Evolutionary conservation across 2,329 filamentous ascomycete species (phyloP).

Genomic region (Fusarium oligoseptatum): DNA sequence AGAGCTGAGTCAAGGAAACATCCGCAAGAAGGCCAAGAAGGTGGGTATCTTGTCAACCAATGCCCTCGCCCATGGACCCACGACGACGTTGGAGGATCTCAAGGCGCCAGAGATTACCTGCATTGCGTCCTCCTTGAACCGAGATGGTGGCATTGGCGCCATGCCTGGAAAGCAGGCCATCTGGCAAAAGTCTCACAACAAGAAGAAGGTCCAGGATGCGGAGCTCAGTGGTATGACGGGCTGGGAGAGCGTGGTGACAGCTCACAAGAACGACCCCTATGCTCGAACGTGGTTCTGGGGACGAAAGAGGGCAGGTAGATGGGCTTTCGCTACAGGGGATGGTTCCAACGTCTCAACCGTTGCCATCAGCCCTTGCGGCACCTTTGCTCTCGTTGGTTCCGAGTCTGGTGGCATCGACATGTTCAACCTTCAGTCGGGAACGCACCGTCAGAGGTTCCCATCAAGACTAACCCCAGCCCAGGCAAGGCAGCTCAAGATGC

Average conservation of each 20-base stretch:
- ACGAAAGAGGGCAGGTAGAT: constrained; percentile 89
- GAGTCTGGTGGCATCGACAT: constrained; percentile 87
- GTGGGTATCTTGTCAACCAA: constrained; percentile 75
- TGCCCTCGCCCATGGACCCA: constrained; percentile 70
- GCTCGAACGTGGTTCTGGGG: constrained; percentile 99
- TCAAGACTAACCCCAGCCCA: constrained; percentile 82
- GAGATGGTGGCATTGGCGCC: constrained; percentile 93
- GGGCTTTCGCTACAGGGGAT: constrained; percentile 91
- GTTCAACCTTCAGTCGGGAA: constrained; percentile 96
- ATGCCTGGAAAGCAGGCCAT: constrained; percentile 82
- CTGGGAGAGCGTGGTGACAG: constrained; percentile 97
- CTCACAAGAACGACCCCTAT: constrained; percentile 85
- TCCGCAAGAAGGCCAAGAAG: constrained; percentile 92
- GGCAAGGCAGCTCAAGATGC: constrained; percentile 79
- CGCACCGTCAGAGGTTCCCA: constrained; percentile 89
- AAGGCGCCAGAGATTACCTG: constrained; percentile 94
- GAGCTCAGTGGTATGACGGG: constrained; percentile 84
- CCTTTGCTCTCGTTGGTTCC: constrained; percentile 92
- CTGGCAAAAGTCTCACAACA: constrained; percentile 82
- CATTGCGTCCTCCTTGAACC: constrained; percentile 91
- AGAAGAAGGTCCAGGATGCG: constrained; percentile 74
- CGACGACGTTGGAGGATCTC: constrained; percentile 77
- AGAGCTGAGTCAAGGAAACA: constrained; percentile 90
- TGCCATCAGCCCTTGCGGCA: constrained; percentile 90
- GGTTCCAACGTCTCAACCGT: constrained; percentile 87